Conservation (phyloP, 208 protist genomes). For the Trypanosoma lewisi region DNA sequence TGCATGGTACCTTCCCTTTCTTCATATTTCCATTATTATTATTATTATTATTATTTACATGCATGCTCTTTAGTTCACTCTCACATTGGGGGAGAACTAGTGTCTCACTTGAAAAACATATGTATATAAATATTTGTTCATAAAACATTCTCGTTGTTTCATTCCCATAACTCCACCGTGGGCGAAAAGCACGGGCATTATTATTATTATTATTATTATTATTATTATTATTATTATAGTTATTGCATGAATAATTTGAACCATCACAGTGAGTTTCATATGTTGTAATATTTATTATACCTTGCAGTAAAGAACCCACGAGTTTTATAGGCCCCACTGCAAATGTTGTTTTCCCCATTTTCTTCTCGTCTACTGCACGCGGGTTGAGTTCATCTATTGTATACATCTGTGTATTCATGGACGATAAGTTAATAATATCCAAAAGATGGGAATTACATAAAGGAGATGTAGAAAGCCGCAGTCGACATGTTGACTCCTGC, state of each 20-base stretch:
- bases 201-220: not conserved
- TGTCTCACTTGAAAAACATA: conserved; percentile 30
- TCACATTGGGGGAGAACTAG: conserved; percentile 17
- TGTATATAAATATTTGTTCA: conserved; percentile 34
- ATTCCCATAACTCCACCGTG: conserved; percentile 2
- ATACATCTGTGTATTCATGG: conserved; percentile 14
- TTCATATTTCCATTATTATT: too few relatives aligned
- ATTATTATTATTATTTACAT: not conserved
- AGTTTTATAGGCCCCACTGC: conserved; percentile 26
- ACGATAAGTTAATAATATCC: conserved; percentile 25
- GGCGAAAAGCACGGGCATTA: not conserved
- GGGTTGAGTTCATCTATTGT: conserved; percentile 2
- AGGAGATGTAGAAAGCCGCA: conserved; percentile 25
- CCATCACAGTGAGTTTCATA: not conserved
- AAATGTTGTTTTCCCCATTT: conserved; percentile 1
- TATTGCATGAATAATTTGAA: not conserved
- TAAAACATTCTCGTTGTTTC: conserved; percentile 21
- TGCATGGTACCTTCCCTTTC: not conserved
- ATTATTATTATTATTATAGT: not conserved
- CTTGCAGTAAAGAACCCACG: conserved; percentile 17
- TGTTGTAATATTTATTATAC: conserved; percentile 19
- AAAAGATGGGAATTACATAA: conserved; percentile 23
- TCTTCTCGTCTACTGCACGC: not conserved
- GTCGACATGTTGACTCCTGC: conserved; percentile 10
- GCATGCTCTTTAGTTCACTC: not conserved